Evolutionary conservation across 2,329 filamentous ascomycete genomes (phyloP).

Genomic region (Ophiocordyceps camponoti-rufipedis): DNA sequence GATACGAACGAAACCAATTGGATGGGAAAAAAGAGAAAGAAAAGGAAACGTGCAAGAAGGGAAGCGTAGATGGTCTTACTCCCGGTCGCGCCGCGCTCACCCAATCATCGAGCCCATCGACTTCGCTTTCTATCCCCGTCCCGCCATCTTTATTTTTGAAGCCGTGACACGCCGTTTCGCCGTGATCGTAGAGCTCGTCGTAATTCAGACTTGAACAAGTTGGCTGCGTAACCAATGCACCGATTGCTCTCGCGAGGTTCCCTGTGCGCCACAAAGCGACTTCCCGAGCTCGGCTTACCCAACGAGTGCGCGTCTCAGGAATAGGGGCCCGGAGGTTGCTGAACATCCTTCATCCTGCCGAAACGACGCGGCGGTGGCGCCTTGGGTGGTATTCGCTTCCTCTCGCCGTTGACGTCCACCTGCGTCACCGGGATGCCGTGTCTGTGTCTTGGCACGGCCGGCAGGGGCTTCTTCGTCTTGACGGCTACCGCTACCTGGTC

Average conservation of each 20-base stretch:
- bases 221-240: too few species aligned
- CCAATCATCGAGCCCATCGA: background rate
- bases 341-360: slow-evolving; percentile 20
- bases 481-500: slow-evolving; percentile 7
- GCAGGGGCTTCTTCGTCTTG: slow-evolving; percentile 28
- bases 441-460: slow-evolving; percentile 36
- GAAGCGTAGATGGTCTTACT: background rate
- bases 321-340: slow-evolving; percentile 11
- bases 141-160: too few species aligned
- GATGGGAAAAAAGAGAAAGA: background rate
- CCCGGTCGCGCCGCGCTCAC: background rate
- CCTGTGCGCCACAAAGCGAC: too few species aligned
- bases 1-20: background rate
- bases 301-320: background rate
- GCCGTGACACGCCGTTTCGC: too few species aligned
- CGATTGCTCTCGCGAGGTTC: too few species aligned
- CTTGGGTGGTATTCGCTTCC: slow-evolving; percentile 25
- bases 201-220: too few species aligned
- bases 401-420: slow-evolving; percentile 9
- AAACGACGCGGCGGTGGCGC: slow-evolving; percentile 26
- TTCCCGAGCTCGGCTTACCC: too few species aligned
- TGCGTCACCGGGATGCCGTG: slow-evolving; percentile 29
- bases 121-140: too few species aligned
- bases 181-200: too few species aligned
- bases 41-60: background rate